phyloP scores from a whole-genome alignment of 441 rosid species.

The Manihot esculenta region DNA sequence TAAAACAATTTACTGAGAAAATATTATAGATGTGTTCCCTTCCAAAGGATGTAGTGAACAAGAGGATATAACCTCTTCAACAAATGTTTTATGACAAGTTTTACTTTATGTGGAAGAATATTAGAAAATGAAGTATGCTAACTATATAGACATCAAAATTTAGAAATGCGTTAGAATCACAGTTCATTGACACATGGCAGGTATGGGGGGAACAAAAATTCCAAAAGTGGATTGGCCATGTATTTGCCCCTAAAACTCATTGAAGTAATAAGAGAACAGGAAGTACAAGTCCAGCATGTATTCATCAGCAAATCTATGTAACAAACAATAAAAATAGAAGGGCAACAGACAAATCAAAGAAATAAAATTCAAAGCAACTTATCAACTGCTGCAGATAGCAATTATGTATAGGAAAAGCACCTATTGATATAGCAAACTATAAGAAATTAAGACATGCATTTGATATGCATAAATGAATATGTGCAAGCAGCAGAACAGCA shows the following conservation, averaged over 20 bases:
- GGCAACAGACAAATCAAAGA: slow-evolving; percentile 8
- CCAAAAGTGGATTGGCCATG: neutral
- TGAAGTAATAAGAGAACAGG: no score
- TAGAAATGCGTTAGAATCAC: neutral
- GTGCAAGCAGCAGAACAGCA: neutral
- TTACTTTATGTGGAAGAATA: no score
- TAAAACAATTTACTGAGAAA: slow-evolving; percentile 11
- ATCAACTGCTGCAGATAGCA: neutral
- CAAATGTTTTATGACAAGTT: neutral
- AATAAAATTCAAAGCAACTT: neutral
- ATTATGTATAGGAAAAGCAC: neutral
- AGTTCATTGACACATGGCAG: neutral
- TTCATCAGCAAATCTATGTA: neutral
- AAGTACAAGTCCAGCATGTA: neutral
- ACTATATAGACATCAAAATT: neutral
- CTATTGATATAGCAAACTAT: neutral
- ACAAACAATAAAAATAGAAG: neutral
- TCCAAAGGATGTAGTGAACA: slow-evolving; percentile 1
- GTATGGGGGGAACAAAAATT: neutral
- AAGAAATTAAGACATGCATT: neutral
- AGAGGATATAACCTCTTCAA: neutral
- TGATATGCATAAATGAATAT: neutral
- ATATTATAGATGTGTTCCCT: neutral
- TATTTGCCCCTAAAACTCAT: neutral
- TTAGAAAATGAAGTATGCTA: no score